These are phyloP conservation scores for Fraxinus ornus DNA, from an alignment of 305 asterid species.

Conservation along the genomic window DNA sequence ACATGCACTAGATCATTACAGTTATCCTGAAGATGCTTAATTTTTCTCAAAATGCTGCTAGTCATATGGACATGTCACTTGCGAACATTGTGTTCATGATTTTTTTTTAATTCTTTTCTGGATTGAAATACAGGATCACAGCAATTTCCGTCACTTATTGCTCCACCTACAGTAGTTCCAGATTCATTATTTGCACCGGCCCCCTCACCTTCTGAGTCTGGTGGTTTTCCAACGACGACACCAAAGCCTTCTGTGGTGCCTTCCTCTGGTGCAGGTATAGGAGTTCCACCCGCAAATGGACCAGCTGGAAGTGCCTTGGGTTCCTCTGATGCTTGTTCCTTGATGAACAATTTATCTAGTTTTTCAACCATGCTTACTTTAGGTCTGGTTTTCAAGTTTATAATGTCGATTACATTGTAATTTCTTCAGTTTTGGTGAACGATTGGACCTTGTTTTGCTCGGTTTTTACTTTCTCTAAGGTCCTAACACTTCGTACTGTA, in stretches of 20 bases:
- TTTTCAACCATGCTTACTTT: conserved; percentile 39
- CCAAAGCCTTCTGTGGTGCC: conserved; percentile 61
- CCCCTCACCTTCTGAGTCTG: conserved; percentile 71
- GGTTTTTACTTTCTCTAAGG: conserved; percentile 15
- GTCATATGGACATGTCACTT: neutral
- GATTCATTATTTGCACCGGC: conserved; percentile 64
- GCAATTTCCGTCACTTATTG: conserved; percentile 69
- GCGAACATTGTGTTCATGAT: neutral
- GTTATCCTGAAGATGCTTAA: neutral
- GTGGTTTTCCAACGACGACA: conserved; percentile 56
- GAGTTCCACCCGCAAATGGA: conserved; percentile 72
- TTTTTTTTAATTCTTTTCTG: neutral
- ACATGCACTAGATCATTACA: neutral
- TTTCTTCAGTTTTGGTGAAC: conserved; percentile 15
- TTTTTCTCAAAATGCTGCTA: neutral
- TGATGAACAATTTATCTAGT: conserved; percentile 36
- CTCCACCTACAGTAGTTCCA: conserved; percentile 69
- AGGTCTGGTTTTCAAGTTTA: conserved; percentile 35
- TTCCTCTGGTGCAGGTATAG: conserved; percentile 47
- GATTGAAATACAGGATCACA: conserved; percentile 53
- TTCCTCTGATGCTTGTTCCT: conserved; percentile 43
- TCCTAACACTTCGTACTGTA: conserved; percentile 27
- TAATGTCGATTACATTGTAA: conserved; percentile 24
- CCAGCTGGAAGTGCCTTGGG: conserved; percentile 61
- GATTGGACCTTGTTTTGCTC: conserved; percentile 32